Evolutionary conservation across 345 rosid species (phyloP), one percentile per base, ranked within the genome.

Genomic region (Erucastrum elatum): DNA sequence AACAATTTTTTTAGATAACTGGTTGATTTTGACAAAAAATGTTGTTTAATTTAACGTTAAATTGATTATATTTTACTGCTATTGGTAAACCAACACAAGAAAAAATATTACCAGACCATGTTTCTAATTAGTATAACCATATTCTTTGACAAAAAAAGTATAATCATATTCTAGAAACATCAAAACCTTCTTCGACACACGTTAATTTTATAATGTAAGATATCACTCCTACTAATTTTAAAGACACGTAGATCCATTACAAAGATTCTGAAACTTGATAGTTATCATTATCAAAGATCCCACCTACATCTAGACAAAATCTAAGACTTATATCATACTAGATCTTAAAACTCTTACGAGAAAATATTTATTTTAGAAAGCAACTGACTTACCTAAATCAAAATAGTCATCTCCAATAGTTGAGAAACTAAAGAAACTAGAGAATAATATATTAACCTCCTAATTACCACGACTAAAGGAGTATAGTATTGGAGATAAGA

Each of bases 251-350:
- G 35, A 61, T 34, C 27, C 21, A 60, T 67, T 67, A 37, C 59
- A 49, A 73, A 67, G 70, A 79, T 74, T 74, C 82, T 74, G 3
- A 5, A 73, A 61, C 31, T 35, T 35, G 70, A 74, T 79, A 27
- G 56, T 78, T 72, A 67, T 68, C 59, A 8, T 13, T 46, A 7
- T 66, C 62, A 71, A 51, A 73, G 78, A 79, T 79, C 82, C 72
- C 17, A 68, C 78, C 82, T 34, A 79, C 41, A 66, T 12, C 15
- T 21, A 46, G 10, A 78, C 56, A 71, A 71, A 11, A 78, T 13
- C 77, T 26, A 58, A 26, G 30, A 21, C 21, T 21, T 21, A 21
- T 21, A 21, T 21, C 21, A 21, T 21, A 21, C 21, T 21, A 21
- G 21, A 21, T 21, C 21, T 21, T 21, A 21, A 70, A 70, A 4